phyloP scores from a whole-genome alignment of 495 filamentous ascomycete genomes.

The Aspergillus ellipticus region DNA sequence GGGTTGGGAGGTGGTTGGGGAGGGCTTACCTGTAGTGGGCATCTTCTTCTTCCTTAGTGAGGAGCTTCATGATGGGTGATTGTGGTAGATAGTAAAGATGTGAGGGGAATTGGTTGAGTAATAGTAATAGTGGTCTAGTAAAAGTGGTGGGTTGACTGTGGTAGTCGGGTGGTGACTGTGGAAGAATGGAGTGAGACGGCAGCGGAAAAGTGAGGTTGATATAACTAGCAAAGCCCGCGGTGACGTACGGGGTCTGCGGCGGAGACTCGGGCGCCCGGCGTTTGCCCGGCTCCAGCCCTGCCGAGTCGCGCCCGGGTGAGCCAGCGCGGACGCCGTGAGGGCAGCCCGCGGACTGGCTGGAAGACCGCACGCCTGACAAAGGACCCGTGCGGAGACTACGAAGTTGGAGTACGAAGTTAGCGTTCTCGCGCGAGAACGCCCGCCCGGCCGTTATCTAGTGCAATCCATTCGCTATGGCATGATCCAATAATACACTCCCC shows the following conservation, averaged over 20 bases:
- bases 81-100: constrained; percentile 3
- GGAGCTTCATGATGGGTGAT: constrained; percentile 73
- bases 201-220: background rate
- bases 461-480: background rate
- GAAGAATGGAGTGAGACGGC: background rate
- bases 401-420: too few relatives aligned
- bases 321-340: too few relatives aligned
- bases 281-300: too few relatives aligned
- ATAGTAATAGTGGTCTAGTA: background rate
- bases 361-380: too few relatives aligned
- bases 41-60: constrained; percentile 87
- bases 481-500: background rate
- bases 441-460: background rate
- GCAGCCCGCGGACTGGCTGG: too few relatives aligned
- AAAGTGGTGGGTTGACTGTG: background rate
- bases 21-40: constrained; percentile 55
- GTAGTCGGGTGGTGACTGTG: background rate
- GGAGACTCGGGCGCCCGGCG: constrained; percentile 20
- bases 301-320: too few relatives aligned
- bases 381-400: too few relatives aligned
- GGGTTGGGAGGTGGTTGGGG: constrained; percentile 14
- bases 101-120: background rate
- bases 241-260: constrained; percentile 18
- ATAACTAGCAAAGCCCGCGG: background rate
- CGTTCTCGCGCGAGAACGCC: background rate